phyloP scores from a whole-genome alignment of 176 grass and related monocot species.

The Otatea glauca region DNA sequence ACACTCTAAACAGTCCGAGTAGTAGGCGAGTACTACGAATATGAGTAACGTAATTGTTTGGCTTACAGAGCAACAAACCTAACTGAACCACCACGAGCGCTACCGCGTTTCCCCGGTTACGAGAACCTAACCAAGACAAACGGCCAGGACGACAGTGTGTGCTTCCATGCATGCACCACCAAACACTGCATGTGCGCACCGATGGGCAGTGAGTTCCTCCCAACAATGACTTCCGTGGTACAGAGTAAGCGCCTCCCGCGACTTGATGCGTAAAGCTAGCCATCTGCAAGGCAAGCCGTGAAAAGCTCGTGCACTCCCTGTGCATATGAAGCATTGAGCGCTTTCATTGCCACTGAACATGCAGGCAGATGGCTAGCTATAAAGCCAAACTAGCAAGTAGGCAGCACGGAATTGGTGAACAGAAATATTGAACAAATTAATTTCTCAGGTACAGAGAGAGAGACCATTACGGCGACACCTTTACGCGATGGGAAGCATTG shows the following conservation, averaged over 20 bases:
- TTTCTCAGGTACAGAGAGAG: neutral
- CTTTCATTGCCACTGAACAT: neutral
- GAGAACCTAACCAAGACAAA: neutral
- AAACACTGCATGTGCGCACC: slow-evolving; percentile 18
- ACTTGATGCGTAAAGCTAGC: neutral
- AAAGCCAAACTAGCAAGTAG: neutral
- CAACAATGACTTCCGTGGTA: neutral
- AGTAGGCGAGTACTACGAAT: too few relatives aligned
- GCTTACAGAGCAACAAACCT: too few relatives aligned
- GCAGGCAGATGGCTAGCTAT: neutral
- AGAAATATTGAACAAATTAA: neutral
- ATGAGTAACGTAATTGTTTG: too few relatives aligned
- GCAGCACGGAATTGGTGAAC: neutral
- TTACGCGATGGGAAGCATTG: neutral
- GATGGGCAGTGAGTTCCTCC: neutral
- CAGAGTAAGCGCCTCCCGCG: neutral
- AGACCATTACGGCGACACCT: neutral
- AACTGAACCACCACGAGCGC: too few relatives aligned
- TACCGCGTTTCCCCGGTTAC: neutral
- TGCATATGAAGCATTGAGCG: neutral
- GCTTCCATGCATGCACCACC: neutral
- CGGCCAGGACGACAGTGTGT: neutral
- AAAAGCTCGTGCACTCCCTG: neutral
- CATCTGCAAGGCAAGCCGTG: neutral
- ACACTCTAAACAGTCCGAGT: too few relatives aligned